Base-by-base conservation (phyloP, 2,329 filamentous ascomycete genomes). In the Phialophora expanda region DNA sequence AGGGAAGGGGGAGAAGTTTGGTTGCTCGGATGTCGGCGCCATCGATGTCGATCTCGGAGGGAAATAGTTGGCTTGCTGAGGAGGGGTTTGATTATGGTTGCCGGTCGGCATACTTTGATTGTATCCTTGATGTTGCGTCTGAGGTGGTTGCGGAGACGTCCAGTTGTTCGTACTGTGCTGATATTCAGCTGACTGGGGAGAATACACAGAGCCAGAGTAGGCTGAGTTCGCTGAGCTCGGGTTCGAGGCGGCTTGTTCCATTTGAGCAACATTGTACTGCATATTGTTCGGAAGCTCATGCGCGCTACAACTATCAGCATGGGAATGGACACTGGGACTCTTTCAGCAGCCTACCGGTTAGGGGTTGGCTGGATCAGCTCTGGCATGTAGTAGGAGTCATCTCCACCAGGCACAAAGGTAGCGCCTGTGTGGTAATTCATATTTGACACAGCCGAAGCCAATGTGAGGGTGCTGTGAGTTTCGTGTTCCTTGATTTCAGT, bases 1-100 rank as follows among this genome's bases (percentile, higher is more conserved):
- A 32, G 95, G 95, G 76, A 99, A 98, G 3, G 92, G 91, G 55
- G 93, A 97, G 80, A 96, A 95, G 75, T 89, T 91, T 46, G 93
- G 92, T 41, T 86, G 81, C 60, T 87, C 86, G 20, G 58, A 17
- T 73, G 79, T 76, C 60, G 73, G 75, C 61, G 79, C 78, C 64
- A 77, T 77, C 38, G 76, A 86, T 78, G 80, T 83, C 78, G 77
- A 79, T 78, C 82, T 83, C 77, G 81, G 80, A 71, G 80, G 79
- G 69, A 82, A 81, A 66, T 81, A 79, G 69, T 79, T 72, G 56
- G 78, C 74, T 50, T 72, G 65, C 20, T 30, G 53, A n/a, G 20
- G 30, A 57, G 69, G 70, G 12, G 67, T 30, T 58, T 66, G 61
- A 14, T 60, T 41, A 32, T 55, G 65, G 38, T 54, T 51, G 34